phyloP scores from a whole-genome alignment of 345 rosid genomes.

The Physaria fendleri region DNA sequence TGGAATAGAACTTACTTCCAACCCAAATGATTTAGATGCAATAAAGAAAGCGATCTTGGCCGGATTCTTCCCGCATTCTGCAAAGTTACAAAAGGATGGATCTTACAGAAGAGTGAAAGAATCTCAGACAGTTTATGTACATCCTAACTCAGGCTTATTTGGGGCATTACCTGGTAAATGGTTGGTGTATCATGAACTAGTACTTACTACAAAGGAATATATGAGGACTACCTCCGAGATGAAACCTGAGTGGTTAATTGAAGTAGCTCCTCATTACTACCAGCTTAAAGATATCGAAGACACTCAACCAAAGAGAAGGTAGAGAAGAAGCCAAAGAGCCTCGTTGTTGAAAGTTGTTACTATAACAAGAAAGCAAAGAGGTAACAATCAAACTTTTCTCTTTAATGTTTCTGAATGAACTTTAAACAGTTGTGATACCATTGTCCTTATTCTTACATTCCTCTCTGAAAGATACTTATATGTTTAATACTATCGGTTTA shows the following conservation, averaged over 20 bases:
- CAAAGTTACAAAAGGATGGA: slow-evolving; percentile 78
- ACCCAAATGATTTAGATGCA: slow-evolving; percentile 55
- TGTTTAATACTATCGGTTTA: background rate
- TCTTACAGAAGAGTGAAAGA: slow-evolving; percentile 78
- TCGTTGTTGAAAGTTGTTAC: background rate
- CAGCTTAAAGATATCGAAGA: slow-evolving; percentile 91
- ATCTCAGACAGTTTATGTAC: slow-evolving; percentile 79
- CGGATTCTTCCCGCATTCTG: slow-evolving; percentile 86
- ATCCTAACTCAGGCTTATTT: slow-evolving; percentile 75
- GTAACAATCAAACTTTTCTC: slow-evolving; percentile 20
- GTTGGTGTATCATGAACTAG: slow-evolving; percentile 82
- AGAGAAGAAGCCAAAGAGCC: slow-evolving; percentile 1
- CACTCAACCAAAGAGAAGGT: slow-evolving; percentile 1
- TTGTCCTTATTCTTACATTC: background rate
- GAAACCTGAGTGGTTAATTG: slow-evolving; percentile 92
- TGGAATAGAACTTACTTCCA: slow-evolving; percentile 63
- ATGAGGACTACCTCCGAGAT: slow-evolving; percentile 89
- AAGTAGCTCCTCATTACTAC: slow-evolving; percentile 91
- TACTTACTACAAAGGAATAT: slow-evolving; percentile 85
- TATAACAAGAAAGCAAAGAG: slow-evolving; percentile 24
- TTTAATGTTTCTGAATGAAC: background rate
- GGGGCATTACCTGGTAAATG: slow-evolving; percentile 59
- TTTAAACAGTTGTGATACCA: background rate
- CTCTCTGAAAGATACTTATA: slow-evolving; percentile 3
- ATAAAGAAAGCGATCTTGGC: slow-evolving; percentile 83